Percentiles rank a stretch among this genome's conserved stretches.
phyloP scores from a whole-genome alignment of 192 early-diverging fungal species.

The Entomortierella chlamydospora region DNA sequence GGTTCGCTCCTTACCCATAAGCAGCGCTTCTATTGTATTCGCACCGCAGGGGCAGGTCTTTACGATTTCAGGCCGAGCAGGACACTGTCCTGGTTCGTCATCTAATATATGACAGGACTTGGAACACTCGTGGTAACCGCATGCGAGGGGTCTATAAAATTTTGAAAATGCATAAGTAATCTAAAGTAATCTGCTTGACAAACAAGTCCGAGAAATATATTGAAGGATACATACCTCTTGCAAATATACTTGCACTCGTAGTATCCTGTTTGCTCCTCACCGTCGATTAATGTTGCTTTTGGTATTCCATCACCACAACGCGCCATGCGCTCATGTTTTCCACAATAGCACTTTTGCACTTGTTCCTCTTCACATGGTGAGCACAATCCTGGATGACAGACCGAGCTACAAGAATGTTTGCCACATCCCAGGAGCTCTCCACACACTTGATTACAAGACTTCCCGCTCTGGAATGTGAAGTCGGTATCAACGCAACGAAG shows the following conservation, averaged over 20 bases:
- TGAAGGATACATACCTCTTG: constrained; percentile 43
- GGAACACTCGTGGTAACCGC: constrained; percentile 64
- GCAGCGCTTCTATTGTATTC: constrained; percentile 39
- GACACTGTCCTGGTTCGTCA: constrained; percentile 55
- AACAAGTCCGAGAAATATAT: background rate
- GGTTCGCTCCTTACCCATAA: constrained; percentile 39
- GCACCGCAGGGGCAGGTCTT: constrained; percentile 66
- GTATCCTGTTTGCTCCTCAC: constrained; percentile 54
- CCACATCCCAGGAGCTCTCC: constrained; percentile 78
- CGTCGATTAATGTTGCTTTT: constrained; percentile 35
- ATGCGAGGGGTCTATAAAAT: constrained; percentile 59
- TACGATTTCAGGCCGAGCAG: constrained; percentile 59
- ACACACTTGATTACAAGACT: constrained; percentile 78
- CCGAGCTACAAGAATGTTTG: constrained; percentile 69
- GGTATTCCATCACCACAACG: constrained; percentile 70
- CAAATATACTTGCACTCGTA: constrained; percentile 67
- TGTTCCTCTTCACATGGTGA: constrained; percentile 69
- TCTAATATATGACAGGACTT: constrained; percentile 64
- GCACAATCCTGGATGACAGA: constrained; percentile 80
- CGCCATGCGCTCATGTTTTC: constrained; percentile 65
- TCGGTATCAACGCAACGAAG: constrained; percentile 81
- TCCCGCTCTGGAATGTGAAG: constrained; percentile 66
- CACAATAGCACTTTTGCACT: constrained; percentile 77
- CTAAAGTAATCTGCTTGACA: background rate
- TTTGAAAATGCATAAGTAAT: background rate